A percentile compares a stretch with the other conserved stretches of the same genome.
Evolutionary conservation across 495 filamentous ascomycete species (phyloP).

Genomic region (Penicillium ochrochloron): DNA sequence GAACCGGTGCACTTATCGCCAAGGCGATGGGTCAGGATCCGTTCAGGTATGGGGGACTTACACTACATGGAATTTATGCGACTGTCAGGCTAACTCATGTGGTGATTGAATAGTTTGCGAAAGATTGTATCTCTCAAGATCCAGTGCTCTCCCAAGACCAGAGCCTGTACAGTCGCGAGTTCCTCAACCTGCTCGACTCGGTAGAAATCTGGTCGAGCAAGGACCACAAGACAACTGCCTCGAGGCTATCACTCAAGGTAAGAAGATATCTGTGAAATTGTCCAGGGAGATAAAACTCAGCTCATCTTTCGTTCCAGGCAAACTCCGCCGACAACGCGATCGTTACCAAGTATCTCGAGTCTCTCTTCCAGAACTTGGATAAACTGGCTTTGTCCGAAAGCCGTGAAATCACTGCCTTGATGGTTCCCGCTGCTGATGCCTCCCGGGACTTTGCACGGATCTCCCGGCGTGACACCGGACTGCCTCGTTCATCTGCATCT

Average conservation of each 20-base stretch:
- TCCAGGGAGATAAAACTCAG: neutral
- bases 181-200: conserved; percentile 27
- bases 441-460: conserved; percentile 4
- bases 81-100: conserved; percentile 5
- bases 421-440: conserved; percentile 21
- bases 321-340: conserved; percentile 6
- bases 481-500: neutral
- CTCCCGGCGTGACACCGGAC: conserved; percentile 9
- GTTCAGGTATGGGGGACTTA: conserved; percentile 23
- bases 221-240: conserved; percentile 18
- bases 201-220: conserved; percentile 36
- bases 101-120: conserved; percentile 16
- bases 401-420: conserved; percentile 29
- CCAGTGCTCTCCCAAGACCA: conserved; percentile 23
- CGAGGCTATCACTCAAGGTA: conserved; percentile 39
- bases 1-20: conserved; percentile 30
- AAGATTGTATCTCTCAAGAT: conserved; percentile 31
- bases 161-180: conserved; percentile 18
- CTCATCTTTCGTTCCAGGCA: conserved; percentile 10
- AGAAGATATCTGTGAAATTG: neutral
- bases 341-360: conserved; percentile 22
- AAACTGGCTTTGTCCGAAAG: conserved; percentile 21
- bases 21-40: conserved; percentile 10
- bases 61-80: no score
- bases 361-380: conserved; percentile 28